Conservation (phyloP, 129 eudicot species). For the Tagetes patula region DNA sequence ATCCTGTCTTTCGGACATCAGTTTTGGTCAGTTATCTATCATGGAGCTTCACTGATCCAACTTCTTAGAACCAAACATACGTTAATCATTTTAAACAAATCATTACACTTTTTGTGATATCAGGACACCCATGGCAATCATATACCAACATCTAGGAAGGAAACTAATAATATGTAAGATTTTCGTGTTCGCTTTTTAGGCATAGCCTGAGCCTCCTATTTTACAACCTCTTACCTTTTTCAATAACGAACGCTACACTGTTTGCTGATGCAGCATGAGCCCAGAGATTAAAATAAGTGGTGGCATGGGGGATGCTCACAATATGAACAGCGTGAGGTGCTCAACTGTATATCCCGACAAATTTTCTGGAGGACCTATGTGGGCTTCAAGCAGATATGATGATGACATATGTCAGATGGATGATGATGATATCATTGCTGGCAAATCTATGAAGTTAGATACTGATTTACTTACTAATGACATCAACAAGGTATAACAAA, state of each 20-base stretch:
- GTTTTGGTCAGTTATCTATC: conserved; percentile 47
- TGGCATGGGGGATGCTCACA: conserved; percentile 44
- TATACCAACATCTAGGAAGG: conserved; percentile 41
- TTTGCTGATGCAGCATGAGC: conserved; percentile 52
- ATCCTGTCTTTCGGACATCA: conserved; percentile 58
- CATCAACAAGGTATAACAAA: conserved; percentile 58
- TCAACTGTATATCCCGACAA: conserved; percentile 67
- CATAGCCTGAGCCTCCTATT: background rate
- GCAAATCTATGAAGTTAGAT: conserved; percentile 46
- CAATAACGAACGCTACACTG: conserved; percentile 10
- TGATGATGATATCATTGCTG: conserved; percentile 59
- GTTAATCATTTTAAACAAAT: conserved; percentile 21
- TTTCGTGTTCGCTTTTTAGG: conserved; percentile 2
- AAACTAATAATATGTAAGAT: conserved; percentile 59
- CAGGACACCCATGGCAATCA: conserved; percentile 57
- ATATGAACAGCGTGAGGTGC: conserved; percentile 59
- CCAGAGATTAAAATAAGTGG: conserved; percentile 45
- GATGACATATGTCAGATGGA: conserved; percentile 96
- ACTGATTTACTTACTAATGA: conserved; percentile 40
- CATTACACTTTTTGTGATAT: conserved; percentile 20
- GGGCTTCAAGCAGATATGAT: conserved; percentile 63
- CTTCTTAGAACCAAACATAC: background rate
- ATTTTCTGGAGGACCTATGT: conserved; percentile 44
- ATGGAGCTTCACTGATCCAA: conserved; percentile 10
- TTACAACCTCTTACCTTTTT: conserved; percentile 8